Percentiles rank a stretch among this genome's conserved stretches.
phyloP scores from a whole-genome alignment of 2,329 filamentous ascomycete species.

The Ceratocystis smalleyi region DNA sequence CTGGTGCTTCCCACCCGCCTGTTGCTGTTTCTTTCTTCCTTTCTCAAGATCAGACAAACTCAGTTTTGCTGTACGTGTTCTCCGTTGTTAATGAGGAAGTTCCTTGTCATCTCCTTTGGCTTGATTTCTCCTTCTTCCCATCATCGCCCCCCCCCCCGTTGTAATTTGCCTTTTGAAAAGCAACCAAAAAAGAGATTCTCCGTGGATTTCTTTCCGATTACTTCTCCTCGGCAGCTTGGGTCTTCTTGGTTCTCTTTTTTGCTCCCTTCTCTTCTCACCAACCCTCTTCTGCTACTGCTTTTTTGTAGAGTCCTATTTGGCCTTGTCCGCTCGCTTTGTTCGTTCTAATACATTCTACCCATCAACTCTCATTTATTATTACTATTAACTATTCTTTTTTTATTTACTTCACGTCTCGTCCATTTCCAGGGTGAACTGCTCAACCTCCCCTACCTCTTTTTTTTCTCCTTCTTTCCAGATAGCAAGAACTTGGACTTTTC shows the following conservation, averaged over 20 bases:
- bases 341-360: not conserved
- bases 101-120: not conserved
- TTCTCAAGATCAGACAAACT: not conserved
- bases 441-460: not conserved
- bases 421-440: not conserved
- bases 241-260: not conserved
- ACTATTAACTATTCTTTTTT: not conserved
- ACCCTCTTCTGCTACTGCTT: not conserved
- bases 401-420: conserved; percentile 10
- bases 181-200: not conserved
- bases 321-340: conserved; percentile 10
- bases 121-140: not conserved
- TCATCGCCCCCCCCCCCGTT: not conserved
- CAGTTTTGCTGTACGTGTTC: conserved; percentile 2
- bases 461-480: not conserved
- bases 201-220: not conserved
- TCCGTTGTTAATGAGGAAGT: not conserved
- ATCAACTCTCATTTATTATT: not conserved
- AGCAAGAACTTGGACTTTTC: not conserved
- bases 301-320: not conserved
- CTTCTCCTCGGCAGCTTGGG: not conserved
- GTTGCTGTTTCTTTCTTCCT: not conserved
- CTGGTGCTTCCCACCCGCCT: not conserved
- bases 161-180: not conserved
- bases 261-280: not conserved